A percentile compares a stretch with the other conserved stretches of the same genome.
Evolutionary conservation across 2,329 filamentous ascomycete species (phyloP).

Genomic region (Fonsecaea monophora): DNA sequence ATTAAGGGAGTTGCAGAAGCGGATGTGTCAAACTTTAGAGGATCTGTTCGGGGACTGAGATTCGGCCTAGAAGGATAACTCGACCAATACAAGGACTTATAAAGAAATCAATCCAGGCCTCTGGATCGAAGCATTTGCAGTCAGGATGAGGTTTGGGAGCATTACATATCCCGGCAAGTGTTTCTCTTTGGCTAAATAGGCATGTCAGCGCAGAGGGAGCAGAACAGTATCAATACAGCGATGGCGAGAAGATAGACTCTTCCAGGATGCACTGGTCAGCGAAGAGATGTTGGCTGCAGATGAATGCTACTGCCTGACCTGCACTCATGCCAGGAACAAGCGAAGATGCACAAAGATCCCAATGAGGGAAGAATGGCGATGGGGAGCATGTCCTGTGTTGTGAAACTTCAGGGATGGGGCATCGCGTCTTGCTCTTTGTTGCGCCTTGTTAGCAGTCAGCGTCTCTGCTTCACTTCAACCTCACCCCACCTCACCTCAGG

Average conservation of each 20-base stretch:
- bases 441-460: not conserved
- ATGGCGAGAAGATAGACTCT: not conserved
- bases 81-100: not conserved
- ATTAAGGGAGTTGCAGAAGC: slow-evolving; percentile 53
- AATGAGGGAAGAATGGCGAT: not conserved
- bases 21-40: slow-evolving; percentile 59
- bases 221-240: not conserved
- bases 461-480: not conserved
- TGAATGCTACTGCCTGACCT: not conserved
- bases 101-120: not conserved
- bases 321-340: not conserved
- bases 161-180: not conserved
- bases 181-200: not conserved
- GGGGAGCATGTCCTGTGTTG: not conserved
- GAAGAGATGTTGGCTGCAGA: not conserved
- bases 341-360: not conserved
- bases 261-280: not conserved
- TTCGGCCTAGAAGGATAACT: not conserved
- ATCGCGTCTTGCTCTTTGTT: not conserved
- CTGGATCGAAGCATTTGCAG: not conserved
- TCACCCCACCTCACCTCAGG: not conserved
- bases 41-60: slow-evolving; percentile 54
- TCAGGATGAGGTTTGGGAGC: not conserved
- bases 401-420: not conserved
- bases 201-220: not conserved